Evolutionary conservation across 176 grass and related monocot genomes (phyloP).

Genomic region (Oryza longistaminata): DNA sequence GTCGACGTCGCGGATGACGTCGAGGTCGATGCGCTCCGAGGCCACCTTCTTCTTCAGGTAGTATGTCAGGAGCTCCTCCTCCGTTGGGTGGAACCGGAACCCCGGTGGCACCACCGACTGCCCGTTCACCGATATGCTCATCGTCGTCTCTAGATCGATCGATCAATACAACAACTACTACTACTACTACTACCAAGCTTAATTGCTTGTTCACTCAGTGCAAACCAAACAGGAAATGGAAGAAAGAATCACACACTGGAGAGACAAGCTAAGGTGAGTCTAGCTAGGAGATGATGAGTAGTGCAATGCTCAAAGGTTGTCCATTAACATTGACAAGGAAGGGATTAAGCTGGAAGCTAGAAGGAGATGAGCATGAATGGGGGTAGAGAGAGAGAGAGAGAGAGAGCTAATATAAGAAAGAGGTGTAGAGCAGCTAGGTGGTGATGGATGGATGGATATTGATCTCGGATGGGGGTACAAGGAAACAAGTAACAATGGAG

Average conservation of each 20-base stretch:
- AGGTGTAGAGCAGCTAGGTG: neutral
- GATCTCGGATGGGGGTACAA: conserved; percentile 37
- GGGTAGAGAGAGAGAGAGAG: too few relatives aligned
- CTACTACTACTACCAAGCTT: neutral
- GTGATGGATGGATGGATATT: neutral
- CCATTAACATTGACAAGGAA: neutral
- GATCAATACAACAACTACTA: neutral
- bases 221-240: too few relatives aligned
- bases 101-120: conserved; percentile 83
- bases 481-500: conserved; percentile 62
- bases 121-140: conserved; percentile 92
- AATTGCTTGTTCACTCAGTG: too few relatives aligned
- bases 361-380: neutral
- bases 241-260: too few relatives aligned
- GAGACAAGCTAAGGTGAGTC: too few relatives aligned
- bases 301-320: neutral
- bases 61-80: conserved; percentile 91
- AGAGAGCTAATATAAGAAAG: neutral
- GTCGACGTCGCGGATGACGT: conserved; percentile 88
- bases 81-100: conserved; percentile 93
- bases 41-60: conserved; percentile 93
- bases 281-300: neutral
- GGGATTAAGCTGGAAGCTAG: neutral
- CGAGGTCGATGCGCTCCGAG: conserved; percentile 70
- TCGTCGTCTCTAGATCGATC: neutral